Conservation (phyloP, 2,329 filamentous ascomycete species). For the Pleoardoris graminearum region DNA sequence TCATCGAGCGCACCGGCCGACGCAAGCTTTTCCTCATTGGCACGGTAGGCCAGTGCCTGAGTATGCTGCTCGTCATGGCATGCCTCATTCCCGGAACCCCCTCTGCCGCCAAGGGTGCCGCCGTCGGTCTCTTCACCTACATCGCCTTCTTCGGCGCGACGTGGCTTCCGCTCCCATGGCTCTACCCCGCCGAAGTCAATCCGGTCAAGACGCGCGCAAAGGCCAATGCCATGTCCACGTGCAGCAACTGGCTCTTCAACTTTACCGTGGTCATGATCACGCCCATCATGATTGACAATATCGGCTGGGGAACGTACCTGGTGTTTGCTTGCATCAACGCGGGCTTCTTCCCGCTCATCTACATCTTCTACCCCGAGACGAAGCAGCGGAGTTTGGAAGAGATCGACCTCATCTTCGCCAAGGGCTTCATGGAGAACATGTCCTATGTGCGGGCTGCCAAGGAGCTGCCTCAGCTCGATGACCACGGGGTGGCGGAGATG, state of each 20-base stretch:
- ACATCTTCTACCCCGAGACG: constrained; percentile 62
- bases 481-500: constrained; percentile 39
- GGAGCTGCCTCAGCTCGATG: constrained; percentile 40
- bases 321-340: constrained; percentile 59
- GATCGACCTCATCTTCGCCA: constrained; percentile 56
- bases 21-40: constrained; percentile 49
- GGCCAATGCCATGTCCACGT: constrained; percentile 59
- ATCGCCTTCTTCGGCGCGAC: constrained; percentile 70
- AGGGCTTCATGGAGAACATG: constrained; percentile 42
- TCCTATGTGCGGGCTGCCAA: constrained; percentile 44
- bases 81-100: constrained; percentile 45
- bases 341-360: constrained; percentile 56
- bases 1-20: constrained; percentile 64
- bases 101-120: constrained; percentile 51
- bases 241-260: constrained; percentile 61
- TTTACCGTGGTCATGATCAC: constrained; percentile 50
- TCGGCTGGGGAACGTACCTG: constrained; percentile 49
- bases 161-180: constrained; percentile 66
- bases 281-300: constrained; percentile 43
- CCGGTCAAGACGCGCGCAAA: constrained; percentile 60
- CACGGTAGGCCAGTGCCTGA: constrained; percentile 56
- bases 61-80: constrained; percentile 48
- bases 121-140: constrained; percentile 68
- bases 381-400: constrained; percentile 54
- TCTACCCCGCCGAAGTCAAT: constrained; percentile 57